These are phyloP conservation scores for Hericium alpestre DNA, from an alignment of 768 basidiomycete genomes.

Conservation along the genomic window DNA sequence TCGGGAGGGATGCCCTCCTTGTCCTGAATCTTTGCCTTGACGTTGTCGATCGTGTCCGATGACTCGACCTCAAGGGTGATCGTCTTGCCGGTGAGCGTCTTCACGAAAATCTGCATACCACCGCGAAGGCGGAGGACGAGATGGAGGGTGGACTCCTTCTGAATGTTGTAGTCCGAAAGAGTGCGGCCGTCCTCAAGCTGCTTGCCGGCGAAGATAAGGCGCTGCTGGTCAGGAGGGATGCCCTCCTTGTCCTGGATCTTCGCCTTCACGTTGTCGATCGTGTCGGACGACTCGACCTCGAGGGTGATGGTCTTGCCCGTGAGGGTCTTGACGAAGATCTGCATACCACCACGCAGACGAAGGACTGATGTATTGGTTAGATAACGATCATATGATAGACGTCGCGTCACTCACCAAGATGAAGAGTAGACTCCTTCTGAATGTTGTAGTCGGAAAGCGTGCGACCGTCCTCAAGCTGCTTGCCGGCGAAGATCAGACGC, in stretches of 20 bases:
- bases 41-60: constrained; percentile 67
- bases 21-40: constrained; percentile 78
- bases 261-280: constrained; percentile 91
- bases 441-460: constrained; percentile 95
- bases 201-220: constrained; percentile 98
- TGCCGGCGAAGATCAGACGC: constrained; percentile 97
- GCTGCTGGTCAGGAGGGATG: constrained; percentile 91
- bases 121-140: constrained; percentile 38
- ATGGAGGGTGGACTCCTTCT: constrained; percentile 98
- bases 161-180: constrained; percentile 92
- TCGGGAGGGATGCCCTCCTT: constrained; percentile 84
- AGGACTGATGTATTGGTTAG: constrained; percentile 18
- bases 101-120: constrained; percentile 80
- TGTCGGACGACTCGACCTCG: constrained; percentile 95
- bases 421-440: constrained; percentile 98
- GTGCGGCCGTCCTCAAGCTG: constrained; percentile 99
- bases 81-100: constrained; percentile 84
- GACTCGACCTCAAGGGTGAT: constrained; percentile 83
- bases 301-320: constrained; percentile 97
- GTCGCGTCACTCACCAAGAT: constrained; percentile 39
- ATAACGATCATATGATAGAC: constrained; percentile 20
- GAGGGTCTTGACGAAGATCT: constrained; percentile 80
- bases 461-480: constrained; percentile 98
- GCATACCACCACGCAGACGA: constrained; percentile 15
- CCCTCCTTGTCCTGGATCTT: constrained; percentile 77